Conservation (phyloP, 306 rosid genomes). For the Quercus robur region DNA sequence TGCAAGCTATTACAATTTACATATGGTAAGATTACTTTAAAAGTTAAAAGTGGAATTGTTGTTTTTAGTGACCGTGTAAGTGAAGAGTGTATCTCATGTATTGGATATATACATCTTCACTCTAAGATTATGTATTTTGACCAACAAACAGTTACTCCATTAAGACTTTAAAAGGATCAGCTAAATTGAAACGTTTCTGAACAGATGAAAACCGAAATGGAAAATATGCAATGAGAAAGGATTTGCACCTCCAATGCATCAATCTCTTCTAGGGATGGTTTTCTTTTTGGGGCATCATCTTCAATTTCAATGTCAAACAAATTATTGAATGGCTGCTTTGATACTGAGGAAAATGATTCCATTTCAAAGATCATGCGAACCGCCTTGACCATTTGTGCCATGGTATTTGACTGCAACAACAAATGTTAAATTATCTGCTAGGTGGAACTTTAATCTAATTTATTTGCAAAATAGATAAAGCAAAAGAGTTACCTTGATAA, state of each 20-base stretch:
- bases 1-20: not conserved
- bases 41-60: not conserved
- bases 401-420: constrained; percentile 74
- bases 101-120: no score
- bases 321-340: constrained; percentile 42
- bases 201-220: not conserved
- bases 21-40: not conserved
- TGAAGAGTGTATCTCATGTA: no score
- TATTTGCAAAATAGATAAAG: constrained; percentile 1
- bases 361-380: constrained; percentile 77
- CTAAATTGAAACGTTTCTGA: not conserved
- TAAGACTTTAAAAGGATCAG: not conserved
- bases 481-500: constrained; percentile 63
- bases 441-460: constrained; percentile 12
- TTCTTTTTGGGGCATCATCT: constrained; percentile 84
- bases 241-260: constrained; percentile 88
- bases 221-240: constrained; percentile 18
- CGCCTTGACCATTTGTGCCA: constrained; percentile 98
- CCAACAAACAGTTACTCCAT: not conserved
- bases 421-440: constrained; percentile 21
- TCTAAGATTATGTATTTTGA: not conserved
- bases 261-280: constrained; percentile 86
- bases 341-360: constrained; percentile 49
- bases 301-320: constrained; percentile 66
- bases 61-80: not conserved